Conservation (phyloP, 2,329 filamentous ascomycete genomes). For the Fusarium sp. region DNA sequence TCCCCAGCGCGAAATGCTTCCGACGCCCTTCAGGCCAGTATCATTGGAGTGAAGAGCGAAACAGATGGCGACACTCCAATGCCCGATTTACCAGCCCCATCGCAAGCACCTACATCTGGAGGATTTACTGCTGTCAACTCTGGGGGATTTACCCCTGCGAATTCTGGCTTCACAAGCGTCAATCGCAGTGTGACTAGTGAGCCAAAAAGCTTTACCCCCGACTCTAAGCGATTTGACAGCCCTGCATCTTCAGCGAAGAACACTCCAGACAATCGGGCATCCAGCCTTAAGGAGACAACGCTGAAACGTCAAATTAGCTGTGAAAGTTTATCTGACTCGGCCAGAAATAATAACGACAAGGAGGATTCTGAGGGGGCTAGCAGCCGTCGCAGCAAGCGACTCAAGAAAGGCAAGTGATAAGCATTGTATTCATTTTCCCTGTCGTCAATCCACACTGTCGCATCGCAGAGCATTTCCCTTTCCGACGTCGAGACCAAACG, state of each 20-base stretch:
- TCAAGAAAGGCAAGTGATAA: constrained; percentile 72
- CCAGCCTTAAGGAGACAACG: constrained; percentile 64
- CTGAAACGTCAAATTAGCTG: constrained; percentile 82
- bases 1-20: constrained; percentile 73
- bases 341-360: constrained; percentile 60
- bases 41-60: constrained; percentile 59
- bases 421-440: not conserved
- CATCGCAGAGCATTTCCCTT: constrained; percentile 37
- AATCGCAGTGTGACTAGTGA: constrained; percentile 63
- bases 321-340: constrained; percentile 60
- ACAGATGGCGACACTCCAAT: constrained; percentile 61
- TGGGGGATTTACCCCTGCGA: constrained; percentile 77
- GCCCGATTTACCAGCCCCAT: constrained; percentile 53
- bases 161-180: constrained; percentile 74
- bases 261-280: constrained; percentile 72
- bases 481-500: constrained; percentile 24
- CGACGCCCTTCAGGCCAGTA: constrained; percentile 62
- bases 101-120: constrained; percentile 54
- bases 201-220: constrained; percentile 70
- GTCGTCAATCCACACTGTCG: constrained; percentile 18
- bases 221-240: constrained; percentile 69
- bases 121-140: constrained; percentile 56
- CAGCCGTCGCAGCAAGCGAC: constrained; percentile 88
- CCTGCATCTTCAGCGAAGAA: constrained; percentile 72
- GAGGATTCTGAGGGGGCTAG: constrained; percentile 70